phyloP scores from a whole-genome alignment of 371 early-diverging fungal genomes.

The Zancudomyces culisetae region DNA sequence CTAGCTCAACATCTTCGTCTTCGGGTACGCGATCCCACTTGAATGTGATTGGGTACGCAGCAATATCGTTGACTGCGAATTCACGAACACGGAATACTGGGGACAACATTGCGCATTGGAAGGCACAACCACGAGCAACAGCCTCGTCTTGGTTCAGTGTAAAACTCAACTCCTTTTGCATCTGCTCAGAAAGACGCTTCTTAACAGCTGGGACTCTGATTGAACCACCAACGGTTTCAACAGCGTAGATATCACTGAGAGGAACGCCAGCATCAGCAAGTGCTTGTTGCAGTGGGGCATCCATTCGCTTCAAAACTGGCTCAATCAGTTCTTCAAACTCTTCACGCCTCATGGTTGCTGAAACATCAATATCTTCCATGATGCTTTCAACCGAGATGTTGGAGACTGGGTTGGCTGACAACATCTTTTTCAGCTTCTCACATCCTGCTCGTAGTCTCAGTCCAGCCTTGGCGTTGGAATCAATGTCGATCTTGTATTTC shows the following conservation, averaged over 20 bases:
- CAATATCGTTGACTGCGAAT: constrained; percentile 76
- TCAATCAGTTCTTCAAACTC: constrained; percentile 71
- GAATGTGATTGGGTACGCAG: constrained; percentile 53
- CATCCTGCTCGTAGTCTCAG: constrained; percentile 78
- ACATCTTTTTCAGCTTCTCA: constrained; percentile 91
- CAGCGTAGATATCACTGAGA: constrained; percentile 66
- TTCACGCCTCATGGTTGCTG: constrained; percentile 52
- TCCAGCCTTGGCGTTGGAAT: constrained; percentile 70
- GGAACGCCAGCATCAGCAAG: constrained; percentile 58
- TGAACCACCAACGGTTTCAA: constrained; percentile 85
- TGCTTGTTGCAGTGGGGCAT: constrained; percentile 50
- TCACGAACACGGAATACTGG: constrained; percentile 97
- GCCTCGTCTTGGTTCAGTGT: constrained; percentile 97
- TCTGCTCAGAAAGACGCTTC: constrained; percentile 61
- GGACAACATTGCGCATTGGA: constrained; percentile 91
- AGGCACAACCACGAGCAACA: constrained; percentile 85
- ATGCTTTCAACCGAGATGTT: constrained; percentile 84
- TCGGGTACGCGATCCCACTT: constrained; percentile 49
- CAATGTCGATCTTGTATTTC: constrained; percentile 89
- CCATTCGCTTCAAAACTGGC: constrained; percentile 53
- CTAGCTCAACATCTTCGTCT: constrained; percentile 48
- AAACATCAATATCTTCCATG: constrained; percentile 84
- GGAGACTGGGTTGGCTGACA: constrained; percentile 81
- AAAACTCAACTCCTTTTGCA: constrained; percentile 66
- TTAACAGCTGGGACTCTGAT: constrained; percentile 89